Evolutionary conservation across 2,329 filamentous ascomycete species (phyloP), one percentile per base, ranked within the genome.

Genomic region (Colletotrichum sansevieriae): DNA sequence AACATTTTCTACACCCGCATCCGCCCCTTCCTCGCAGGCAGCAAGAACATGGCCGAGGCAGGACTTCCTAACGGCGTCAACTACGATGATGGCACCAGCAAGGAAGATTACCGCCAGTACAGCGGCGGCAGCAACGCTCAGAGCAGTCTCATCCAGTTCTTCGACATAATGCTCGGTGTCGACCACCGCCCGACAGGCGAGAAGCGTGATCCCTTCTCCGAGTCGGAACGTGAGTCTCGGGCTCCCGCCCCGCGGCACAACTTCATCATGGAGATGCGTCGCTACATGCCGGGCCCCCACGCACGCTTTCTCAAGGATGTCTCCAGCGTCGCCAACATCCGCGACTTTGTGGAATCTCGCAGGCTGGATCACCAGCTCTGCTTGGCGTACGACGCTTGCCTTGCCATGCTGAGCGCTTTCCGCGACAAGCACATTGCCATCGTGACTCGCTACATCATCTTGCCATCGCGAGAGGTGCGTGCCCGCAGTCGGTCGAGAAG

Each of bases 21-120:
- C 74, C 90, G 96, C n/a, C 95, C 96, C 0, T 98, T 97, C 79
- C 87, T 99, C 3, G 95, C 96, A 6, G 96, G 96, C 13, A 96
- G 94, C 78, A 98, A 97, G 86, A 98, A 98, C 78, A 99, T 98
- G 96, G 90, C 88, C 56, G 95, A 98, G 71, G 96, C 95, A 4
- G 96, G 96, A 13, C 85, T 99, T 10, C 95, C 96, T 0, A 85
- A 91, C 68, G 96, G 96, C 20, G 90, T 99, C 58, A 83, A 95
- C 56, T 98, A 98, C 77, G 94, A 98, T 73, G 89, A 94, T 71
- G 93, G 92, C 20, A 88, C 88, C 11, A 91, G 90, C 29, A 84
- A 82, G 12, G 85, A 89, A 37, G 83, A 86, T 4, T 97, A 94
- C 77, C 90, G 91, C 33, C 93, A 98, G 76, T 97, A 94, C 78